Evolutionary conservation across 2,329 filamentous ascomycete genomes (phyloP).

Genomic region (Escovopsis sp.): DNA sequence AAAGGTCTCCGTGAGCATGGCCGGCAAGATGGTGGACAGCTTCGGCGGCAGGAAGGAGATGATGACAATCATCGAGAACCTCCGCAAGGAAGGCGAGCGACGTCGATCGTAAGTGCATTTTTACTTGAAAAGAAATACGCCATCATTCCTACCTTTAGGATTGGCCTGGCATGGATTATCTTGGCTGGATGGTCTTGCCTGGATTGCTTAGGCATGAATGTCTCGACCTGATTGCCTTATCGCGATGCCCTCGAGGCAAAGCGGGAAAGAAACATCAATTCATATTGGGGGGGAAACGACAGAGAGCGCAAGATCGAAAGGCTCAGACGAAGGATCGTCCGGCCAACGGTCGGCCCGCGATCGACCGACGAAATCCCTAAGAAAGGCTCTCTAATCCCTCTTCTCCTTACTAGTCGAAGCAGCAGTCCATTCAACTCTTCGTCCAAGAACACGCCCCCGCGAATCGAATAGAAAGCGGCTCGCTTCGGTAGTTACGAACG

Average conservation of each 20-base stretch:
- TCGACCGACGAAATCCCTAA: background rate
- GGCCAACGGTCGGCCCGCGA: too few relatives aligned
- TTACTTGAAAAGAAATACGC: too few relatives aligned
- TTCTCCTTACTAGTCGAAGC: constrained; percentile 16
- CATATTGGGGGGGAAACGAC: too few relatives aligned
- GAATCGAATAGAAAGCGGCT: constrained; percentile 26
- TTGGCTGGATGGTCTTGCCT: too few relatives aligned
- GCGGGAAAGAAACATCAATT: too few relatives aligned
- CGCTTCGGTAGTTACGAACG: constrained; percentile 17
- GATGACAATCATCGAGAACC: constrained; percentile 71
- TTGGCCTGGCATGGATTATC: too few relatives aligned
- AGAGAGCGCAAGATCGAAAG: too few relatives aligned
- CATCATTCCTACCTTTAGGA: too few relatives aligned
- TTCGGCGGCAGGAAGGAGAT: constrained; percentile 75
- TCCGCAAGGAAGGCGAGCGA: constrained; percentile 76
- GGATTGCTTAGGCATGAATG: too few relatives aligned
- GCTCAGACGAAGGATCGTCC: too few relatives aligned
- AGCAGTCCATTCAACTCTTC: constrained; percentile 20
- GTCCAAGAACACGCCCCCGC: constrained; percentile 24
- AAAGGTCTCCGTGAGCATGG: constrained; percentile 91
- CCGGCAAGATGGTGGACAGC: constrained; percentile 70
- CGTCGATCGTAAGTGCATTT: constrained; percentile 54
- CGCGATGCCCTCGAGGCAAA: too few relatives aligned
- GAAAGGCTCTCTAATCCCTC: background rate
- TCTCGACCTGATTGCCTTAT: too few relatives aligned